phyloP scores from a whole-genome alignment of 257 asterid genomes.

The Catharanthus roseus region DNA sequence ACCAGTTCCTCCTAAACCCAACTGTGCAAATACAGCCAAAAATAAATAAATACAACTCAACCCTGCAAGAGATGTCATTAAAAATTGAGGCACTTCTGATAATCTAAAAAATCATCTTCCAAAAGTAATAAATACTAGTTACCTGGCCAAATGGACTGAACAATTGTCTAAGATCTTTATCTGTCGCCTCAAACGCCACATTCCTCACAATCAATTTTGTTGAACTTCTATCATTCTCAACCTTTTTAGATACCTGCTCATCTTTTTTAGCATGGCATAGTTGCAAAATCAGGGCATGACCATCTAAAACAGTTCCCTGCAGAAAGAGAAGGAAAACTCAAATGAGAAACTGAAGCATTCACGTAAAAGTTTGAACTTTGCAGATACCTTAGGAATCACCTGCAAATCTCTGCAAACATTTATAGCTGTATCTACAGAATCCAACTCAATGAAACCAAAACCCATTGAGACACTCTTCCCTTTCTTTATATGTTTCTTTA shows the following conservation, averaged over 20 bases:
- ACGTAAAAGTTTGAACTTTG: neutral
- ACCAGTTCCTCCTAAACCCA: too few relatives aligned
- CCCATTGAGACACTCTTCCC: slow-evolving; percentile 92
- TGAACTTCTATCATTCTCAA: slow-evolving; percentile 57
- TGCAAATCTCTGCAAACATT: slow-evolving; percentile 72
- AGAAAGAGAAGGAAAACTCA: slow-evolving; percentile 19
- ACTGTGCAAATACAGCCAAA: too few relatives aligned
- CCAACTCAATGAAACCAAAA: slow-evolving; percentile 88
- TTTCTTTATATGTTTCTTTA: slow-evolving; percentile 80
- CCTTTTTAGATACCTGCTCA: slow-evolving; percentile 36
- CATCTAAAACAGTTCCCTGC: slow-evolving; percentile 88
- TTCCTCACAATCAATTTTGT: slow-evolving; percentile 87
- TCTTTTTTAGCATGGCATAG: slow-evolving; percentile 73
- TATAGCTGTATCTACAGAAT: slow-evolving; percentile 69
- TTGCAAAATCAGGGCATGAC: slow-evolving; percentile 89
- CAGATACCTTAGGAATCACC: slow-evolving; percentile 29
- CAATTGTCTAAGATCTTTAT: slow-evolving; percentile 79
- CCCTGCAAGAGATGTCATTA: neutral
- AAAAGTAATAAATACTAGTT: slow-evolving; percentile 3
- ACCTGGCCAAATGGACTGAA: slow-evolving; percentile 95
- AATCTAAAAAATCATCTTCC: neutral
- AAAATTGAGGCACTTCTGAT: neutral
- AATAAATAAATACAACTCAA: neutral
- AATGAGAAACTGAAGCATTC: slow-evolving; percentile 6
- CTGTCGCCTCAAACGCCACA: slow-evolving; percentile 96